Base-by-base conservation (phyloP, 2,329 filamentous ascomycete genomes). In the Calonectria pteridis region DNA sequence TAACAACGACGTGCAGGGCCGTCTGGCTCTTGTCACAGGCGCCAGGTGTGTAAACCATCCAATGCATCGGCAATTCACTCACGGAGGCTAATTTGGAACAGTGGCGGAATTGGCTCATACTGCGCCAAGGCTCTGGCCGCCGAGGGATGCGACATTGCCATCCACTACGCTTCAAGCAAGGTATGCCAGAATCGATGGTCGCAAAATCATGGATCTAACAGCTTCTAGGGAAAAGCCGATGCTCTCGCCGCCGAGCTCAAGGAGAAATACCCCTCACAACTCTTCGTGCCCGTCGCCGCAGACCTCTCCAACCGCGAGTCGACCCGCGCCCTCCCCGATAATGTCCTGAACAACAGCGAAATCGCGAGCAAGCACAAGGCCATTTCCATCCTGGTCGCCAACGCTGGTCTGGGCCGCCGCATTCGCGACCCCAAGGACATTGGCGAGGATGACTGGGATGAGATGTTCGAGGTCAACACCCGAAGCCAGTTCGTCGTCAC, bases 381-480 rank as follows among this genome's bases (percentile, higher is more conserved):
- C 40, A 46, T 73, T 31, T 63, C 63, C 9, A 63, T 67, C 23
- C 23, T 65, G 10, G 50, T 68, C 6, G 73, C 40, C 1, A 69
- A 66, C 18, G 63, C 46, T 23, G 83, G 83, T 0, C 20, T 83
- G 0, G 83, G 83, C 9, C 78, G 79, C n/a, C 81, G 83, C 1
- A 83, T 84, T 31, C 80, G 83, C 1, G 81, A 84, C 72, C 74
- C 82, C 28, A 66, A 73, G 9, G 78, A 84, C 23, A 84, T 84
- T 49, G 72, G 67, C 46, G 83, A 84, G 43, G 82, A 82, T 2
- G 82, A 84, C 53, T 84, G 83, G 83, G 83, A 84, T 73, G 80
- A 83, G 53, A 79, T 84, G 72, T 79, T 84, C 76, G 82, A 84
- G 53, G 79, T 84, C 33, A 83, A 84, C 68, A 69, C 80, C 0